phyloP scores from a whole-genome alignment of 192 early-diverging fungal genomes.

The Funneliformis mosseae region DNA sequence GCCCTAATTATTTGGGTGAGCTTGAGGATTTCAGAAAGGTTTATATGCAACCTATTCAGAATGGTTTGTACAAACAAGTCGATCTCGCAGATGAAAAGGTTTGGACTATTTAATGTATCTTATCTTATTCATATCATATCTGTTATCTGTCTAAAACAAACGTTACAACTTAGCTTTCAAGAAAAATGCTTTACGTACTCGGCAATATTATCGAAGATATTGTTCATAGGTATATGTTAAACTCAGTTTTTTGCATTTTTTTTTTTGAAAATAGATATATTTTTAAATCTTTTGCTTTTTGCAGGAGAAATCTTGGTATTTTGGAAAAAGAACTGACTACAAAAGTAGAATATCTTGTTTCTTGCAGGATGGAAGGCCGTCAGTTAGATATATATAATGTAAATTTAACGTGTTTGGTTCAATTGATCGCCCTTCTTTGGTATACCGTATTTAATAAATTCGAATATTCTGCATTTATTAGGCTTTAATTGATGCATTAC shows the following conservation, averaged over 20 bases:
- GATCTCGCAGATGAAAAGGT: slow-evolving; percentile 40
- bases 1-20: slow-evolving; percentile 62
- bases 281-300: background rate
- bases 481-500: slow-evolving; percentile 23
- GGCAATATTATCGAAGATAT: slow-evolving; percentile 38
- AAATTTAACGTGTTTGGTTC: background rate
- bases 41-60: slow-evolving; percentile 65
- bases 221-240: background rate
- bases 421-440: background rate
- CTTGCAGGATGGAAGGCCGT: slow-evolving; percentile 57
- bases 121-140: background rate
- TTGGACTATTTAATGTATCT: background rate
- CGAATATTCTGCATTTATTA: background rate
- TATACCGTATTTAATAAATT: background rate
- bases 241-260: background rate
- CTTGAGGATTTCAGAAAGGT: slow-evolving; percentile 53
- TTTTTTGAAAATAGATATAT: background rate
- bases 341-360: slow-evolving; percentile 74
- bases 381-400: slow-evolving; percentile 64
- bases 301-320: slow-evolving; percentile 52
- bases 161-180: background rate
- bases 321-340: slow-evolving; percentile 61
- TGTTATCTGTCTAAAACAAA: background rate
- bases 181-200: slow-evolving; percentile 3
- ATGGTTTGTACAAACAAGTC: slow-evolving; percentile 60